These are phyloP conservation scores for Zizania latifolia DNA, from an alignment of 176 grass and related monocot genomes.

Conservation along the genomic window DNA sequence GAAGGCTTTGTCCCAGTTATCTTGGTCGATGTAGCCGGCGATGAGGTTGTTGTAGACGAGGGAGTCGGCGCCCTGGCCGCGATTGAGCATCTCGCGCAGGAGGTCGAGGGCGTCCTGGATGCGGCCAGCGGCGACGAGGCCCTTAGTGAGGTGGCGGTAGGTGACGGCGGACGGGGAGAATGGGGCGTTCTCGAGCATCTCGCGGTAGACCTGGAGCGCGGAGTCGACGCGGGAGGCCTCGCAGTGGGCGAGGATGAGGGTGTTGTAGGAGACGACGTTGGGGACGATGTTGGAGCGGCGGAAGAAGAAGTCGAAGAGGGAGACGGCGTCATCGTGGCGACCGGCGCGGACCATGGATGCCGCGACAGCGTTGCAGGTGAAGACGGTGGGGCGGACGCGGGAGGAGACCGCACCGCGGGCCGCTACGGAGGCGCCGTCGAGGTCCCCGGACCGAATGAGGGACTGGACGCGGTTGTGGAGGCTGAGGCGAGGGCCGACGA, in stretches of 20 bases:
- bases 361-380: slow-evolving; percentile 73
- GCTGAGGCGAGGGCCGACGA: slow-evolving; percentile 43
- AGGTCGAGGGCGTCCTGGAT: slow-evolving; percentile 44
- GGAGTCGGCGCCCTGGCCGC: slow-evolving; percentile 37
- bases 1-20: slow-evolving; percentile 38
- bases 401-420: slow-evolving; percentile 29
- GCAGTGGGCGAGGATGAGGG: slow-evolving; percentile 45
- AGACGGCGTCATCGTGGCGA: slow-evolving; percentile 35
- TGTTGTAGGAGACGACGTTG: slow-evolving; percentile 63
- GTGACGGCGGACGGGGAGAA: slow-evolving; percentile 39
- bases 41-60: slow-evolving; percentile 51
- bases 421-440: slow-evolving; percentile 24
- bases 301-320: slow-evolving; percentile 48
- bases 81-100: slow-evolving; percentile 46
- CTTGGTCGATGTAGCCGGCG: slow-evolving; percentile 32
- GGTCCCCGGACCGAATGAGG: slow-evolving; percentile 45
- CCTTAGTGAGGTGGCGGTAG: slow-evolving; percentile 46
- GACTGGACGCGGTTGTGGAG: slow-evolving; percentile 57
- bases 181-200: slow-evolving; percentile 31
- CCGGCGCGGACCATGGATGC: slow-evolving; percentile 37
- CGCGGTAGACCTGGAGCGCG: slow-evolving; percentile 25
- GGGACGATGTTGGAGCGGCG: slow-evolving; percentile 40
- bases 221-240: slow-evolving; percentile 33
- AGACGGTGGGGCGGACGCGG: slow-evolving; percentile 56
- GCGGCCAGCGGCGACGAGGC: slow-evolving; percentile 30